phyloP scores from a whole-genome alignment of 192 early-diverging fungal species.

The Obelidium mucronatum region DNA sequence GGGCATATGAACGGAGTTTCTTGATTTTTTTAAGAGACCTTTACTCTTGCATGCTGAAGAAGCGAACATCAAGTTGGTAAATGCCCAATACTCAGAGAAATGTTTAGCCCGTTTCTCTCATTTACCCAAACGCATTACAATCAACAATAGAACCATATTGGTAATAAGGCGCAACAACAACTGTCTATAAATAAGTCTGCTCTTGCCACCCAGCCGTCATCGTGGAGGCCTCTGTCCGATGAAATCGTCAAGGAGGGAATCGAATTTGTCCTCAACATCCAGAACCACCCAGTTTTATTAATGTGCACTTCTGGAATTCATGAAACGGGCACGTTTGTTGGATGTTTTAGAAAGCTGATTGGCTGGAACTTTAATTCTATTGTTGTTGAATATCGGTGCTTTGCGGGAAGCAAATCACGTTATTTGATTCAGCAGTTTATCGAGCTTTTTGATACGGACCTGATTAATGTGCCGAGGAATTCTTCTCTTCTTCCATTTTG shows the following conservation, averaged over 20 bases:
- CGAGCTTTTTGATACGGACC: constrained; percentile 89
- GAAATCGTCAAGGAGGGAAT: constrained; percentile 96
- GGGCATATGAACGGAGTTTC: too few species aligned
- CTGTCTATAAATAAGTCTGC: not conserved
- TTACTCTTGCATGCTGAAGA: constrained; percentile 3
- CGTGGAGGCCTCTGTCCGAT: constrained; percentile 92
- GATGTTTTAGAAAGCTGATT: constrained; percentile 91
- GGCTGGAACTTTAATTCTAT: constrained; percentile 98
- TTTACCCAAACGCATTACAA: constrained; percentile 16
- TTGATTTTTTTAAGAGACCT: too few species aligned
- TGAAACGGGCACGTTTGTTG: constrained; percentile 93
- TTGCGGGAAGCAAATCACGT: constrained; percentile 85
- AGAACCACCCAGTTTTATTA: constrained; percentile 86
- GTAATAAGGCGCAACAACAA: not conserved
- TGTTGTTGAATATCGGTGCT: constrained; percentile 95
- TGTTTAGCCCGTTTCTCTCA: too few species aligned
- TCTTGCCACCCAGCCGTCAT: not conserved
- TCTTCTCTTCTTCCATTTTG: constrained; percentile 68
- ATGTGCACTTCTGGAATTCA: constrained; percentile 94
- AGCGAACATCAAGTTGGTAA: constrained; percentile 11
- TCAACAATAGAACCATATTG: not conserved
- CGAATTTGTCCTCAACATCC: constrained; percentile 81
- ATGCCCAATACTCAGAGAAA: not conserved
- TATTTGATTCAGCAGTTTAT: constrained; percentile 95
- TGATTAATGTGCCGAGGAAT: constrained; percentile 80